These are phyloP conservation scores for Yarrowia alimentaria DNA, from an alignment of 805 yeast genomes.

Conservation along the genomic window DNA sequence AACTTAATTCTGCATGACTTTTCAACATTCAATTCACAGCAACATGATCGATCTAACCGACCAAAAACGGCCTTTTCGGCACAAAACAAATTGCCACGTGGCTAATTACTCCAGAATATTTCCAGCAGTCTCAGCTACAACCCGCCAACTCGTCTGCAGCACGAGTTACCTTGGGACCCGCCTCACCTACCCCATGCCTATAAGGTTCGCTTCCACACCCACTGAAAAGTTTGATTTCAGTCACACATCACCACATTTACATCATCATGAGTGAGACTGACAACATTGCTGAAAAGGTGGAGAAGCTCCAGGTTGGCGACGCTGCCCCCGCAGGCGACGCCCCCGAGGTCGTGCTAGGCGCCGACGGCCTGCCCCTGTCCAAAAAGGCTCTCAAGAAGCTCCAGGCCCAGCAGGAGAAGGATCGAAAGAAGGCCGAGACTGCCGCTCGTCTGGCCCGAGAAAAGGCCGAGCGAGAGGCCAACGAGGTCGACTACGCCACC, in stretches of 20 bases:
- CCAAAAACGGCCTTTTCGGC: too few species aligned
- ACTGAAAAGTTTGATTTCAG: background rate
- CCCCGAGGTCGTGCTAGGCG: constrained; percentile 46
- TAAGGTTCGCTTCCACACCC: too few species aligned
- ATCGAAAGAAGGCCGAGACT: constrained; percentile 85
- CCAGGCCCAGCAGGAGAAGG: constrained; percentile 82
- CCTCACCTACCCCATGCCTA: too few species aligned
- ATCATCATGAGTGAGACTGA: constrained; percentile 34
- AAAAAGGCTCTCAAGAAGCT: constrained; percentile 95
- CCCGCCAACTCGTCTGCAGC: too few species aligned
- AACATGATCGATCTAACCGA: too few species aligned
- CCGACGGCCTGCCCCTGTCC: constrained; percentile 82
- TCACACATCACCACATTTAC: background rate
- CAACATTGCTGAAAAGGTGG: constrained; percentile 33
- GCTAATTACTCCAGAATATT: too few species aligned
- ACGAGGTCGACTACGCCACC: constrained; percentile 81
- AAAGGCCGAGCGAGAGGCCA: constrained; percentile 72
- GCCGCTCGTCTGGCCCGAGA: constrained; percentile 86
- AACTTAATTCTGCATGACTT: too few species aligned
- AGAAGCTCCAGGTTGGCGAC: constrained; percentile 23
- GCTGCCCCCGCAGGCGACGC: constrained; percentile 26
- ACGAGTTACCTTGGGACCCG: too few species aligned
- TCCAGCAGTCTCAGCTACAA: too few species aligned
- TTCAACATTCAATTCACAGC: too few species aligned
- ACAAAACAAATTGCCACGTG: too few species aligned